Conservation (phyloP, 2,329 filamentous ascomycete species). For the Zymoseptoria passerinii region DNA sequence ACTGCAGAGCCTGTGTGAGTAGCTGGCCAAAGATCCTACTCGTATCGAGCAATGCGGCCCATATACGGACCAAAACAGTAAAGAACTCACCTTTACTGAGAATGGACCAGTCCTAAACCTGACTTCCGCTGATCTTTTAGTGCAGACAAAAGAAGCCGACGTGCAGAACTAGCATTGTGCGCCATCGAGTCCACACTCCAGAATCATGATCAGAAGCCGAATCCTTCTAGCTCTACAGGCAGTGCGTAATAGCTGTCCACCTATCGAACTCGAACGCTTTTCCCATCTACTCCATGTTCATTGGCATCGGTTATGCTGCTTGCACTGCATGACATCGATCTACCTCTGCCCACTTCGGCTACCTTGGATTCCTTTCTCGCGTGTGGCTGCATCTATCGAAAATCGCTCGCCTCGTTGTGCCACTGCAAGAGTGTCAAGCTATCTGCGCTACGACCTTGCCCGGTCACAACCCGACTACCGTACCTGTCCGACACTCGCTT, state of each 20-base stretch:
- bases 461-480: background rate
- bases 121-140: background rate
- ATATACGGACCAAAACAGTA: background rate
- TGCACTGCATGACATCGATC: background rate
- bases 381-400: conserved; percentile 5
- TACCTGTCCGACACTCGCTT: background rate
- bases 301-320: background rate
- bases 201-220: background rate
- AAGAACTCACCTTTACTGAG: background rate
- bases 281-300: background rate
- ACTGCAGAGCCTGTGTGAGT: background rate
- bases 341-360: background rate
- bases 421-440: background rate
- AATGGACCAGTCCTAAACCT: background rate
- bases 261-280: background rate
- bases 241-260: background rate
- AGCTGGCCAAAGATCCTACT: background rate
- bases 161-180: background rate
- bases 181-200: background rate
- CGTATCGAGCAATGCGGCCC: background rate
- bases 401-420: background rate
- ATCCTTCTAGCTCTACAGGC: background rate
- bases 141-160: background rate
- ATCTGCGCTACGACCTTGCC: background rate
- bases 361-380: background rate